These are phyloP conservation scores for Picea sitchensis DNA, from an alignment of 75 land plant species.

Conservation along the genomic window DNA sequence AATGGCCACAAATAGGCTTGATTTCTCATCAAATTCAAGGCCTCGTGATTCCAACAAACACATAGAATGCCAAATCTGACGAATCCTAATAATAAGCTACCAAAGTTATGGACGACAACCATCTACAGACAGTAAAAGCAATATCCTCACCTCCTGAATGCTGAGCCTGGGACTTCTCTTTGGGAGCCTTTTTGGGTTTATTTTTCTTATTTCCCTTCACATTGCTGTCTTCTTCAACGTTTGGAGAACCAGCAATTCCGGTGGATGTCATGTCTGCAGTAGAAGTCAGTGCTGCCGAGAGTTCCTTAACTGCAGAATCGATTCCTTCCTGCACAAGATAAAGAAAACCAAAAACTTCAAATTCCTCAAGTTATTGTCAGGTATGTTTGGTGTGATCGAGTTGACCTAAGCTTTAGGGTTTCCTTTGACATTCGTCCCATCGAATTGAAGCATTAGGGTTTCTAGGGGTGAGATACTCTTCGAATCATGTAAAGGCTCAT, in stretches of 20 bases:
- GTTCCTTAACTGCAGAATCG: background rate
- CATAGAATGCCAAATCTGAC: background rate
- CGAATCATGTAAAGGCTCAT: too few relatives aligned
- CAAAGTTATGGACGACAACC: background rate
- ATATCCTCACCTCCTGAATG: background rate
- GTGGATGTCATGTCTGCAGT: background rate
- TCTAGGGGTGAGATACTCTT: too few relatives aligned
- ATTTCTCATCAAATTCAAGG: background rate
- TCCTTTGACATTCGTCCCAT: too few relatives aligned
- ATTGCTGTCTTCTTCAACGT: too few relatives aligned
- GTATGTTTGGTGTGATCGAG: too few relatives aligned
- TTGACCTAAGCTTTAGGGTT: too few relatives aligned
- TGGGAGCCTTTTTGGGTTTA: constrained; percentile 7
- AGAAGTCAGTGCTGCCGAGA: background rate
- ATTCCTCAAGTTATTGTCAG: too few relatives aligned
- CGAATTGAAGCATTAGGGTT: too few relatives aligned
- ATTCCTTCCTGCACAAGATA: background rate
- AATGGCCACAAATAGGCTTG: background rate
- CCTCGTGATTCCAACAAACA: background rate
- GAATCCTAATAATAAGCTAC: background rate
- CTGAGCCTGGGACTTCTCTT: background rate
- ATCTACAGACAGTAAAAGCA: background rate
- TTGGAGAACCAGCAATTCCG: background rate
- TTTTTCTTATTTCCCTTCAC: background rate
- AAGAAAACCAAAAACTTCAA: background rate